These are phyloP conservation scores for Alternaria gaisen DNA, from an alignment of 2,329 filamentous ascomycete species.

Conservation along the genomic window DNA sequence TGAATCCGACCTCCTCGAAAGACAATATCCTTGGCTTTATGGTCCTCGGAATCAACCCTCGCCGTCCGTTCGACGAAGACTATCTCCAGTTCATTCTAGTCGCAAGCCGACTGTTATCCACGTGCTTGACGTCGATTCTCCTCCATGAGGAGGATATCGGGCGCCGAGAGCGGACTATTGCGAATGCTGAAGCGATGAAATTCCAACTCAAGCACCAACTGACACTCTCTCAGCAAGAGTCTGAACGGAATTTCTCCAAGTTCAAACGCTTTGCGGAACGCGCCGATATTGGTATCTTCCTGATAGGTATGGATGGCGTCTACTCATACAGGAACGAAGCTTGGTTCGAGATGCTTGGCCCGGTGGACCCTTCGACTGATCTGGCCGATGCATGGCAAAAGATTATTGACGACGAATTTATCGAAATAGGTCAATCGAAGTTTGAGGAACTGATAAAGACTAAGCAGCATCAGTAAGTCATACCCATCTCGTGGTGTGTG, in stretches of 20 bases:
- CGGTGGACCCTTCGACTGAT: constrained; percentile 20
- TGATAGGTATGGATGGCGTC: constrained; percentile 47
- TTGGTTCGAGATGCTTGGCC: constrained; percentile 48
- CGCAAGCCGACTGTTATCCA: constrained; percentile 48
- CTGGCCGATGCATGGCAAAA: constrained; percentile 30
- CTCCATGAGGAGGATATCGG: constrained; percentile 51
- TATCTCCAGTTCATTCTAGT: constrained; percentile 51
- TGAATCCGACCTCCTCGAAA: constrained; percentile 45
- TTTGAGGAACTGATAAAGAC: constrained; percentile 24
- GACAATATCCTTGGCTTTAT: constrained; percentile 52
- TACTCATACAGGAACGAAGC: constrained; percentile 53
- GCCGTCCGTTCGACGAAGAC: constrained; percentile 51
- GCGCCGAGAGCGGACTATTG: constrained; percentile 48
- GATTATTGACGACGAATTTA: constrained; percentile 28
- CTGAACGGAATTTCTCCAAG: constrained; percentile 40
- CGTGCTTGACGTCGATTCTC: constrained; percentile 51
- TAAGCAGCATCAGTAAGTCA: constrained; percentile 29
- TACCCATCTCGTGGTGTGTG: background rate
- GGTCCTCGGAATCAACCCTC: constrained; percentile 52
- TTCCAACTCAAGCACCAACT: constrained; percentile 45
- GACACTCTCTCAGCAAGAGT: constrained; percentile 42
- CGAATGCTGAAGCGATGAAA: constrained; percentile 46
- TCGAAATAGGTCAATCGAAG: constrained; percentile 20
- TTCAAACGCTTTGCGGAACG: constrained; percentile 53
- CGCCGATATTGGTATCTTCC: constrained; percentile 54